Base-by-base conservation (phyloP, 2,329 filamentous ascomycete species). In the Emmonsiellopsis sp. region DNA sequence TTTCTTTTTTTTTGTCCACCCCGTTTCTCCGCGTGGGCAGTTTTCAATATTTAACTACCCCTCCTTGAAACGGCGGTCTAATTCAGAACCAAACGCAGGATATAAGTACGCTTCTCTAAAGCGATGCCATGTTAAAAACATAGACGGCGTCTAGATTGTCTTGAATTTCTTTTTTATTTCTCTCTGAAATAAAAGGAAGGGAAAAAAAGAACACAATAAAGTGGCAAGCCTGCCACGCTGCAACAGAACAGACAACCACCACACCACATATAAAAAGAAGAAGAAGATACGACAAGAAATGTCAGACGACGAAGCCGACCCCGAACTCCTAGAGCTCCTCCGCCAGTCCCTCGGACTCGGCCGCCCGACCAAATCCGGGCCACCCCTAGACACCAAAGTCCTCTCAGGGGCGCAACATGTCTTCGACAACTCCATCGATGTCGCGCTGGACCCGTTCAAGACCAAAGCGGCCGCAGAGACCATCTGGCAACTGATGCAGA, bases 241-340 rank as follows among this genome's bases (percentile, higher is more conserved):
- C 20, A 26, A 26, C 20, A 26, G 20, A 26, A 3, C 20, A 26
- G 20, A 26, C 20, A 26, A 26, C 20, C 20, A 26, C 20, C 20
- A 26, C 20, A 26, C 20, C 20, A 26, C 20, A 26, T 26, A 26
- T 3, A 3, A 26, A 5, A 26, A 3, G 20, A 3, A 26, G 20
- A 26, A 26, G 20, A 26, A 26, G 3, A 3, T 26, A 35, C 7
- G 26, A 37, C 15, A 15, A 46, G 44, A 20, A 44, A 94, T 94
- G 87, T 94, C 89, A 46, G 90, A 96, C 75, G 89, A 95, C 70
- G 92, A 95, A 70, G 85, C 86, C 47, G 92, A 96, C 66, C 85
- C 81, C 41, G 91, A 96, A 71, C 83, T 97, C 45, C 78, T 96
- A 16, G 89, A 85, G 61, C 84, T 96, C 16, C 80, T 97, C 11